Percentiles rank a stretch among this genome's conserved stretches.
Evolutionary conservation across 768 basidiomycete genomes (phyloP).

Genomic region (Panaeolus papilionaceus): DNA sequence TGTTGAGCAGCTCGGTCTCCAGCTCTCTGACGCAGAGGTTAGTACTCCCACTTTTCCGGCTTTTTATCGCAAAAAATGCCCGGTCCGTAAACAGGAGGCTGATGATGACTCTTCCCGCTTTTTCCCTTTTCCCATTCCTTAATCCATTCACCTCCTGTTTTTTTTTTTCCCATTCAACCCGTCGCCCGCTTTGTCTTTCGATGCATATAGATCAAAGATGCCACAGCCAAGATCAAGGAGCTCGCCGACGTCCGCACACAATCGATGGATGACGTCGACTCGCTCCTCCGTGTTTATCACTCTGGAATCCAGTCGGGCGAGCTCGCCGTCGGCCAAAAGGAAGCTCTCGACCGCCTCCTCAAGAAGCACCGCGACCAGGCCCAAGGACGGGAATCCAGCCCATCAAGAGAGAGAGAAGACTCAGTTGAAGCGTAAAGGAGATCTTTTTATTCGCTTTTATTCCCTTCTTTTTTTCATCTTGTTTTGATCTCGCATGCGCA

Average conservation of each 20-base stretch:
- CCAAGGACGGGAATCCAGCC: slow-evolving; percentile 33
- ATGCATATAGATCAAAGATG: slow-evolving; percentile 84
- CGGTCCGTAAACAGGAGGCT: slow-evolving; percentile 6
- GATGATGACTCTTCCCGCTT: background rate
- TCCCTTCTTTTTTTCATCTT: background rate
- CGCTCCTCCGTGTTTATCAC: slow-evolving; percentile 94
- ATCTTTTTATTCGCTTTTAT: background rate
- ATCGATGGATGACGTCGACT: slow-evolving; percentile 99
- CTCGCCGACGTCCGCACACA: slow-evolving; percentile 98
- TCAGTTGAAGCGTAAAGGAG: slow-evolving; percentile 15
- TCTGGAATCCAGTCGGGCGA: slow-evolving; percentile 91
- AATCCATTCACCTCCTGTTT: slow-evolving; percentile 13
- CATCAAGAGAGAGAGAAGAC: slow-evolving; percentile 32
- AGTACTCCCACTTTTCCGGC: slow-evolving; percentile 23
- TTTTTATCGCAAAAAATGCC: background rate
- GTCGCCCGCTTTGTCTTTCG: background rate
- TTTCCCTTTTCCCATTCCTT: slow-evolving; percentile 11
- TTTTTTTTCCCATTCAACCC: background rate
- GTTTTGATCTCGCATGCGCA: background rate
- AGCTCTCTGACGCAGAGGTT: slow-evolving; percentile 89
- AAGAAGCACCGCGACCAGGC: slow-evolving; percentile 67
- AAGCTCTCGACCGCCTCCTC: slow-evolving; percentile 86
- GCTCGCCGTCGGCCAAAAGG: slow-evolving; percentile 93
- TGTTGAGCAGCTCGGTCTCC: slow-evolving; percentile 94
- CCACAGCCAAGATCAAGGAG: slow-evolving; percentile 99